Conservation (phyloP, 2,329 filamentous ascomycete genomes). For the Alternaria burnsii region DNA sequence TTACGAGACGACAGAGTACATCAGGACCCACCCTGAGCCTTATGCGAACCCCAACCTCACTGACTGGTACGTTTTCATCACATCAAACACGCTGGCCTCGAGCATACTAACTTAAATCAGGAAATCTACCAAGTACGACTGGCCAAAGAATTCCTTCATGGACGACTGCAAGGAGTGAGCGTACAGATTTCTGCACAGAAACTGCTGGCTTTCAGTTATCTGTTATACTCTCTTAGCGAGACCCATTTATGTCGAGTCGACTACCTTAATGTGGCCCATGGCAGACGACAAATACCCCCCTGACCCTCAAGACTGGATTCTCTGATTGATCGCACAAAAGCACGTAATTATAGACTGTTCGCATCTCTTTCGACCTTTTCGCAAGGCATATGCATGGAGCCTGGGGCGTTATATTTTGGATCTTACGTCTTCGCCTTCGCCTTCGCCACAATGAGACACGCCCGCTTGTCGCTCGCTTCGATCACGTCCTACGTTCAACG, state of each 20-base stretch:
- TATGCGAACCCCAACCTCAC: conserved; percentile 73
- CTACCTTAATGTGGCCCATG: conserved; percentile 39
- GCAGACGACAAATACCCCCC: conserved; percentile 38
- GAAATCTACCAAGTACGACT: conserved; percentile 61
- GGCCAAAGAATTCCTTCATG: conserved; percentile 70
- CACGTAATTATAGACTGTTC: conserved; percentile 42
- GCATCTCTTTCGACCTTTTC: conserved; percentile 16
- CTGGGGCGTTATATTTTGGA: conserved; percentile 24
- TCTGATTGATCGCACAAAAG: conserved; percentile 32
- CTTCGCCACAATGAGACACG: not conserved
- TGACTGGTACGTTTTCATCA: conserved; percentile 60
- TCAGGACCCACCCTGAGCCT: conserved; percentile 66
- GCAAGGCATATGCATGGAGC: conserved; percentile 38
- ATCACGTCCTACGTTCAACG: conserved; percentile 3
- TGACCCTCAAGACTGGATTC: conserved; percentile 26
- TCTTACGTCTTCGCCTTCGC: conserved; percentile 18
- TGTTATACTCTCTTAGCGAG: conserved; percentile 13
- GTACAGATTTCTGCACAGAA: conserved; percentile 15
- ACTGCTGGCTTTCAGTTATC: conserved; percentile 30
- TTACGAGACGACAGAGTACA: conserved; percentile 74
- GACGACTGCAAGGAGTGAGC: conserved; percentile 58
- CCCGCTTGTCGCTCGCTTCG: conserved; percentile 1
- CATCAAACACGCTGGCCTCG: not conserved
- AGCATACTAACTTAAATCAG: conserved; percentile 38
- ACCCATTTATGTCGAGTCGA: conserved; percentile 29